Base-by-base conservation (phyloP, 352 stramenopile species). In the Blastocystis hominis region DNA sequence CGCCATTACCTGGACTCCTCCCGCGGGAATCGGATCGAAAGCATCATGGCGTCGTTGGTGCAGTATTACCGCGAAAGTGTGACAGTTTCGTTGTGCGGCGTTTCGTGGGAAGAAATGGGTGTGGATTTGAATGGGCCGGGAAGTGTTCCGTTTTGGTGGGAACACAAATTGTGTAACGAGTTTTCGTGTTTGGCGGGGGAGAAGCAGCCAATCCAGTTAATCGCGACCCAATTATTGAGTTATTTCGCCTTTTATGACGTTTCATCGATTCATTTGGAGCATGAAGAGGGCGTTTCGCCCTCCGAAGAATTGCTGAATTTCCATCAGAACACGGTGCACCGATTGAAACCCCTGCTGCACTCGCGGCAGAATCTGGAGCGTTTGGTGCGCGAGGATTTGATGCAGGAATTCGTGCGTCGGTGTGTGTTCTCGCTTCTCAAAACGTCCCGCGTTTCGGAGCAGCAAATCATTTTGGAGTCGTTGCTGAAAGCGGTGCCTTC, bases 281-380 rank as follows among this genome's bases (percentile, higher is more conserved):
- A 44, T 17, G 38, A 70, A 2, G 40, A 68, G 44, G 17, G 44
- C 40, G 24, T 66, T 68, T 78, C 44, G 17, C 38, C 68, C 24
- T 72, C 68, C 30, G 30, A 34, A n/a, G 15, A 20, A 66, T 3
- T 78, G 36, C 38, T 42, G 13, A 40, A 13, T 34, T 40, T 13
- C 20, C 36, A 36, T 42, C 68, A 70, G 40, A 36, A 44, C 75
- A 47, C 53, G 90, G 90, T 88, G n/a, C 90, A n/a, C 91, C 81
- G 54, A 92, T 93, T 13, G 90, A 95, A 94, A 95, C 89, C 86
- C 92, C 80, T 98, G 98, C 88, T 91, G 95, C 72, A 97, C 93
- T 78, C 97, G 97, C 91, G 96, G 96, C 89, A 97, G 97, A 79
- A 92, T 97, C 63, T 93, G 97, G 91, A 94, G 93, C 53, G 84